Evolutionary conservation across 1,284 basidiomycete species (phyloP).

Genomic region (Exsudoporus floridanus): DNA sequence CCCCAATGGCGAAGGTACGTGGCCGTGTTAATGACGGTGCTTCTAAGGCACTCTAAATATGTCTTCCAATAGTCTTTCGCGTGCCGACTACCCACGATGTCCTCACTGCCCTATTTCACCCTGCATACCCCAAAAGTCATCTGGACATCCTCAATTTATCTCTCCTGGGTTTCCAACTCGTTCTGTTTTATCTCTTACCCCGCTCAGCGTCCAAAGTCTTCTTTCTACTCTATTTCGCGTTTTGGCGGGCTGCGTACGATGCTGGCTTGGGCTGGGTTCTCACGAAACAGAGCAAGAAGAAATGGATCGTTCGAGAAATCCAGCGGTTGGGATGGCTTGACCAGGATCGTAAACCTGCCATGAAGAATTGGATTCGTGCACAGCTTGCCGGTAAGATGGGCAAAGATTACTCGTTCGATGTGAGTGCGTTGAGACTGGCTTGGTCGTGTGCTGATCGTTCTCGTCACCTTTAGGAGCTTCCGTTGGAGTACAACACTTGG

Average conservation of each 20-base stretch:
- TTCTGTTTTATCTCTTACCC: conserved; percentile 72
- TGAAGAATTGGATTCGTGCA: conserved; percentile 80
- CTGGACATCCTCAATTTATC: conserved; percentile 86
- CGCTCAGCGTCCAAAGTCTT: conserved; percentile 57
- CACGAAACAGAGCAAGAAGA: conserved; percentile 90
- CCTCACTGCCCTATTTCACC: conserved; percentile 87
- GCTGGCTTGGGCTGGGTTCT: conserved; percentile 92
- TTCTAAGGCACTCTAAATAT: not conserved
- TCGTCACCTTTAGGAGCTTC: conserved; percentile 54
- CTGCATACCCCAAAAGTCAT: conserved; percentile 86
- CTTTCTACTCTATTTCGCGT: conserved; percentile 86
- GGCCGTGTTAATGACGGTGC: not conserved
- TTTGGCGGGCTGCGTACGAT: conserved; percentile 94
- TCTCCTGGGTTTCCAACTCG: conserved; percentile 75
- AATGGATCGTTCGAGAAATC: conserved; percentile 87
- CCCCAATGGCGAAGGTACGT: conserved; percentile 71
- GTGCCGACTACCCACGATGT: conserved; percentile 97
- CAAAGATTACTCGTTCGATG: conserved; percentile 88
- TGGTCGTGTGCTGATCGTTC: conserved; percentile 3
- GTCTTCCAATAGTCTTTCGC: conserved; percentile 68
- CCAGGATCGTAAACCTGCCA: conserved; percentile 56
- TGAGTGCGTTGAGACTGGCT: conserved; percentile 39
- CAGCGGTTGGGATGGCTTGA: conserved; percentile 88
- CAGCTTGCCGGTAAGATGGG: conserved; percentile 95
- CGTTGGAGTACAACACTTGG: conserved; percentile 88